A percentile compares a stretch with the other conserved stretches of the same genome.
Evolutionary conservation across 1,284 basidiomycete genomes (phyloP).

Genomic region (Singerocomus rubriflavus): DNA sequence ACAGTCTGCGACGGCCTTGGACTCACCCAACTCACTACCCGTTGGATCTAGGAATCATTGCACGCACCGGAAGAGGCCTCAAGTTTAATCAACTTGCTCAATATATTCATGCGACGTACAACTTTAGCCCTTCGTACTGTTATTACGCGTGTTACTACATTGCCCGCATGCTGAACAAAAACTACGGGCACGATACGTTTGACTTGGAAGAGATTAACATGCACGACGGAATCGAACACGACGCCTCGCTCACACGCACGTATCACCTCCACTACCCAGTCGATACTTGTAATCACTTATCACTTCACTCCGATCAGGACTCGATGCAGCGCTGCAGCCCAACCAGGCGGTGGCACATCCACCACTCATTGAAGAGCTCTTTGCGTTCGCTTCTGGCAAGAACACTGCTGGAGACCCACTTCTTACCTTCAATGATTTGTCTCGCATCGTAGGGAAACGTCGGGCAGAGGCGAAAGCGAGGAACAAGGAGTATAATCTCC

Average conservation of each 20-base stretch:
- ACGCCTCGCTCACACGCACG: slow-evolving; percentile 60
- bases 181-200: slow-evolving; percentile 55
- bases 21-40: not conserved
- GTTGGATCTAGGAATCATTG: slow-evolving; percentile 57
- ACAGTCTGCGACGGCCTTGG: not conserved
- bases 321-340: slow-evolving; percentile 48
- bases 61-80: slow-evolving; percentile 62
- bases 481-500: slow-evolving; percentile 56
- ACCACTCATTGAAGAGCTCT: slow-evolving; percentile 52
- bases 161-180: slow-evolving; percentile 53
- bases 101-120: slow-evolving; percentile 55
- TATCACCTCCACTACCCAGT: not conserved
- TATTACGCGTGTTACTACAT: slow-evolving; percentile 56
- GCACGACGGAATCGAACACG: slow-evolving; percentile 78
- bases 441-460: slow-evolving; percentile 53
- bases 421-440: slow-evolving; percentile 55
- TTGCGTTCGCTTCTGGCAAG: slow-evolving; percentile 56
- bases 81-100: slow-evolving; percentile 50
- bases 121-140: slow-evolving; percentile 63
- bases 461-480: slow-evolving; percentile 48
- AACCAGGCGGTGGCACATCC: slow-evolving; percentile 52
- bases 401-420: slow-evolving; percentile 43
- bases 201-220: slow-evolving; percentile 63
- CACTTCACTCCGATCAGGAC: slow-evolving; percentile 40
- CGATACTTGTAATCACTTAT: not conserved